Evolutionary conservation across 2,329 filamentous ascomycete species (phyloP).

Genomic region (Ustulina deusta): DNA sequence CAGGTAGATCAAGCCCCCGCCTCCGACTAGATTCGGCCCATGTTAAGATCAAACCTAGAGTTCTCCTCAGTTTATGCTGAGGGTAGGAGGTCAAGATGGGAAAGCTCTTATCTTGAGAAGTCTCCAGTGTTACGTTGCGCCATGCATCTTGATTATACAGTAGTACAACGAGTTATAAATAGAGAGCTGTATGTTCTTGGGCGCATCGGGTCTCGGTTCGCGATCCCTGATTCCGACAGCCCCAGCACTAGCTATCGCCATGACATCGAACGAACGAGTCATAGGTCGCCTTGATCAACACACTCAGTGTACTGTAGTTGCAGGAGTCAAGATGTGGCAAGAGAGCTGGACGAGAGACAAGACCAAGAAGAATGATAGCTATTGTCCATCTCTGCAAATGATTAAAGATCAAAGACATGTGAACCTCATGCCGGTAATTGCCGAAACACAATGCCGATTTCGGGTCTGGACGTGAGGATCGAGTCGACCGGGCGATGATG

Average conservation of each 20-base stretch:
- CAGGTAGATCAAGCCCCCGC: slow-evolving; percentile 8
- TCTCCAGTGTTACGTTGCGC: background rate
- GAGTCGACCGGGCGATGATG: slow-evolving; percentile 10
- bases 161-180: slow-evolving; percentile 16
- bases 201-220: slow-evolving; percentile 30
- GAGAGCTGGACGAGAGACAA: background rate
- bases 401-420: slow-evolving; percentile 9
- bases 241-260: background rate
- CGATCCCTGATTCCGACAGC: slow-evolving; percentile 20
- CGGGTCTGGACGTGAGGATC: slow-evolving; percentile 7
- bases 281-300: background rate
- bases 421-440: slow-evolving; percentile 15
- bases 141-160: background rate
- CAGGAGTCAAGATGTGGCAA: background rate
- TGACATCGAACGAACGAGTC: background rate
- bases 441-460: slow-evolving; percentile 32
- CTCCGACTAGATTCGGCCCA: background rate
- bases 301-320: background rate
- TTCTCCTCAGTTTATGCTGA: no score
- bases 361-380: background rate
- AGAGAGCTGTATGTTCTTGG: background rate
- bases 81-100: no score
- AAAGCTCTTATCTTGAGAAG: no score
- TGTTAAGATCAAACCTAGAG: background rate
- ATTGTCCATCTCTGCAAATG: slow-evolving; percentile 6